A percentile compares a stretch with the other conserved stretches of the same genome.
phyloP scores from a whole-genome alignment of 192 early-diverging fungal species.

The Coemansia aciculifera region DNA sequence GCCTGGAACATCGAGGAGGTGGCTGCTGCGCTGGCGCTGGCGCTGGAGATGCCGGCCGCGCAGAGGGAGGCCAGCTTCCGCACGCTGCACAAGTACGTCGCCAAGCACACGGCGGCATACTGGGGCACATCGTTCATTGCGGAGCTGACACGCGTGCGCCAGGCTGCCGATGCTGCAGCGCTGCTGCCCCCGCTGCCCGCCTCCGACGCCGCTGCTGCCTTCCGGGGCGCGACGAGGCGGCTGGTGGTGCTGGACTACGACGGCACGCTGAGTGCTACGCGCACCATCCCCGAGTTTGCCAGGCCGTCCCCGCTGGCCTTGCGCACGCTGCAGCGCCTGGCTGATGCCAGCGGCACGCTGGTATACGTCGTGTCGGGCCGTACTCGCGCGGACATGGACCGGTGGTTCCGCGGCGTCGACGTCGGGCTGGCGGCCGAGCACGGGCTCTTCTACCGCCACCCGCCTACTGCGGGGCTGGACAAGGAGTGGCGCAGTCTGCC shows the following conservation, averaged over 20 bases:
- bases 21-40: slow-evolving; percentile 82
- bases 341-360: slow-evolving; percentile 77
- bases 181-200: slow-evolving; percentile 48
- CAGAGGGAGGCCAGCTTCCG: slow-evolving; percentile 79
- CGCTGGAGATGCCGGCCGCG: slow-evolving; percentile 89
- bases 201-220: neutral
- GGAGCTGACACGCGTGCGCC: slow-evolving; percentile 72
- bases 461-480: slow-evolving; percentile 50
- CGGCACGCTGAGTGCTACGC: slow-evolving; percentile 85
- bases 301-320: slow-evolving; percentile 78
- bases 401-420: slow-evolving; percentile 85
- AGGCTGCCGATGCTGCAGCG: slow-evolving; percentile 44
- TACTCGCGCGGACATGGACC: slow-evolving; percentile 80
- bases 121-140: slow-evolving; percentile 96
- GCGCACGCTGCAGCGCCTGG: slow-evolving; percentile 67
- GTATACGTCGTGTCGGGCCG: slow-evolving; percentile 98
- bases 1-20: slow-evolving; percentile 99
- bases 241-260: slow-evolving; percentile 96
- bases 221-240: slow-evolving; percentile 22
- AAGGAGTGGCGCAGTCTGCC: slow-evolving; percentile 82
- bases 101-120: slow-evolving; percentile 95
- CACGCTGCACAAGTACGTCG: slow-evolving; percentile 92
- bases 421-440: slow-evolving; percentile 97
- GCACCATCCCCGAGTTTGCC: slow-evolving; percentile 91
- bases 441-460: slow-evolving; percentile 97